phyloP scores from a whole-genome alignment of 257 asterid species.

The Capsicum chinense region DNA sequence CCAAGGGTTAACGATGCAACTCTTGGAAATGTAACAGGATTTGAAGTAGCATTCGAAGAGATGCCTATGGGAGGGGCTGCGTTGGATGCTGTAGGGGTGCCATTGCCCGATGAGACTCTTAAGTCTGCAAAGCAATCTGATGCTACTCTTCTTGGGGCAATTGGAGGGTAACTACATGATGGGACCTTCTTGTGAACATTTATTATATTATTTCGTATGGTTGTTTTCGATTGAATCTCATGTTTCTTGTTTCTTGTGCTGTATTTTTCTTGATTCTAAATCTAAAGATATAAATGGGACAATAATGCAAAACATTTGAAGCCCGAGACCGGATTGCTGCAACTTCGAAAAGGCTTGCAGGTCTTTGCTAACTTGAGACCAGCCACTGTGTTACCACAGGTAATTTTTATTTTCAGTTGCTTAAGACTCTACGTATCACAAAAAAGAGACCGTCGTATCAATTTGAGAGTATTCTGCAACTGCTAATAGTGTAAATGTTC shows the following conservation, averaged over 20 bases:
- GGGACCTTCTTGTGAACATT: background rate
- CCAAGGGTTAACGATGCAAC: background rate
- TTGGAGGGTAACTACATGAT: constrained; percentile 75
- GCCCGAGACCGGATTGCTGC: constrained; percentile 98
- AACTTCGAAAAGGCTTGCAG: constrained; percentile 87
- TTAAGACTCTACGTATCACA: background rate
- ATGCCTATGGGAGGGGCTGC: constrained; percentile 98
- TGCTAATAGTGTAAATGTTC: background rate
- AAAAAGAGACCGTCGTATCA: background rate
- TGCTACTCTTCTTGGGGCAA: constrained; percentile 98
- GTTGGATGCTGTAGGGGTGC: constrained; percentile 88
- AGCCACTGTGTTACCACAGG: constrained; percentile 96
- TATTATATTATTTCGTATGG: background rate
- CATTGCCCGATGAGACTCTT: constrained; percentile 94
- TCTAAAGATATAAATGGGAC: constrained; percentile 93
- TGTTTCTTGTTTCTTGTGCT: background rate
- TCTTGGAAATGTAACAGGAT: constrained; percentile 46
- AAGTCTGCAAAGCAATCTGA: constrained; percentile 75
- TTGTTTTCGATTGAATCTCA: background rate
- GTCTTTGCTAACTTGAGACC: constrained; percentile 98
- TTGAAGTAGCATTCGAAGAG: constrained; percentile 81
- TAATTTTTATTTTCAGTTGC: constrained; percentile 27
- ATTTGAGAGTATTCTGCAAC: background rate
- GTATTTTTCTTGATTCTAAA: constrained; percentile 15
- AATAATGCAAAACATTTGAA: constrained; percentile 90